These are phyloP conservation scores for Geotrichum candidum DNA, from an alignment of 1,139 yeast species.

Conservation along the genomic window DNA sequence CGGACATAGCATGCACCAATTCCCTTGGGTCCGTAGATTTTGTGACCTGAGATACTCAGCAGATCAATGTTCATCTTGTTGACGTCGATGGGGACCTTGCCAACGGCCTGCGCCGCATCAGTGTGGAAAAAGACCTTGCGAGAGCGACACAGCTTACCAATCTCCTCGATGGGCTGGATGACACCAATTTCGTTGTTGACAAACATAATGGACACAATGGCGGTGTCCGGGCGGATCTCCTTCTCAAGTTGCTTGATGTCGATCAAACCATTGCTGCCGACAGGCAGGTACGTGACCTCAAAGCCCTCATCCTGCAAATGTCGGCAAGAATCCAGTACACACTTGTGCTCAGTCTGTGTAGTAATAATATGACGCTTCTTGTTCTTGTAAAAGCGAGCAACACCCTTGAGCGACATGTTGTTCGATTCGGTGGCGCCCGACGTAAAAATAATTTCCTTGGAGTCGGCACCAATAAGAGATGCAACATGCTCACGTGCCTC, in stretches of 20 bases:
- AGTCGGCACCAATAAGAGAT: conserved; percentile 79
- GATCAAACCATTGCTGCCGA: conserved; percentile 71
- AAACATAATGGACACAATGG: conserved; percentile 90
- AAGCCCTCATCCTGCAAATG: conserved; percentile 94
- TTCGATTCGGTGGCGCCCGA: conserved; percentile 98
- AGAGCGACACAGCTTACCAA: conserved; percentile 79
- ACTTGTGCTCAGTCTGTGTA: conserved; percentile 94
- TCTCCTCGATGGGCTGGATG: conserved; percentile 90
- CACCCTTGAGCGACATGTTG: conserved; percentile 92
- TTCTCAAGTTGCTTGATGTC: conserved; percentile 69
- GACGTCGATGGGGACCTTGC: conserved; percentile 88
- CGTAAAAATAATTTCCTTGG: conserved; percentile 93
- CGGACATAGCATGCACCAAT: conserved; percentile 93
- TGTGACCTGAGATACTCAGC: conserved; percentile 90
- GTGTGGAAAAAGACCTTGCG: conserved; percentile 93
- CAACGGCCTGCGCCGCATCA: conserved; percentile 98
- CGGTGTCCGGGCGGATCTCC: conserved; percentile 87
- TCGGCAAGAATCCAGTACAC: conserved; percentile 93
- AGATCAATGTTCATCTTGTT: conserved; percentile 89
- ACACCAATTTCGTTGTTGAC: conserved; percentile 98
- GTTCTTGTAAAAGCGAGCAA: conserved; percentile 83
- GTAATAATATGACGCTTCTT: conserved; percentile 92
- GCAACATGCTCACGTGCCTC: conserved; percentile 80
- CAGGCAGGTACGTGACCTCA: conserved; percentile 90
- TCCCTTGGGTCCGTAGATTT: conserved; percentile 97